Conservation (phyloP, 305 asterid species). For the Fraxinus sp. region DNA sequence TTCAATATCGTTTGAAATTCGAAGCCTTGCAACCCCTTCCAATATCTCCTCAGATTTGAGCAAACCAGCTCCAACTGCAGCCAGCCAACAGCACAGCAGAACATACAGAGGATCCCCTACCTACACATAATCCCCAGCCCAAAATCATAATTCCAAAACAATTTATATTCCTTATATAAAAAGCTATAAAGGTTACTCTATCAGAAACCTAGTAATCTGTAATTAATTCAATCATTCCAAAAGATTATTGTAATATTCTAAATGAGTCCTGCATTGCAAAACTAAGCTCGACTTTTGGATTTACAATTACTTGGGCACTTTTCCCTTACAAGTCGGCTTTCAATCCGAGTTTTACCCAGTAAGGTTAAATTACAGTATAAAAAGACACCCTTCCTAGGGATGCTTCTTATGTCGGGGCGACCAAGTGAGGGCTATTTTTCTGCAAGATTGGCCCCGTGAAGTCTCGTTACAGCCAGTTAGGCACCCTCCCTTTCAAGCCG, state of each 20-base stretch:
- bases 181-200: background rate
- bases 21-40: constrained; percentile 89
- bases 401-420: no score
- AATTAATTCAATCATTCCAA: background rate
- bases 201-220: background rate
- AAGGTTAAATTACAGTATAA: no score
- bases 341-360: no score
- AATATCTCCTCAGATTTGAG: constrained; percentile 89
- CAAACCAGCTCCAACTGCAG: constrained; percentile 91
- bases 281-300: background rate
- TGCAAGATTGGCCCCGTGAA: no score
- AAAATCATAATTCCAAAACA: background rate
- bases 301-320: background rate
- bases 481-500: background rate
- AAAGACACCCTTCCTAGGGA: no score
- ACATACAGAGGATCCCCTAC: constrained; percentile 83
- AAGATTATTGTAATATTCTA: background rate
- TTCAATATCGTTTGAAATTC: constrained; percentile 81
- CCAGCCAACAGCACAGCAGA: constrained; percentile 83
- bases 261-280: background rate
- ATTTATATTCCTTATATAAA: background rate
- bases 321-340: no score
- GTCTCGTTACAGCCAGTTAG: background rate
- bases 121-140: constrained; percentile 33
- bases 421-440: no score